Evolutionary conservation across 176 grass and related monocot genomes (phyloP).

Genomic region (Cymbopogon citratus): DNA sequence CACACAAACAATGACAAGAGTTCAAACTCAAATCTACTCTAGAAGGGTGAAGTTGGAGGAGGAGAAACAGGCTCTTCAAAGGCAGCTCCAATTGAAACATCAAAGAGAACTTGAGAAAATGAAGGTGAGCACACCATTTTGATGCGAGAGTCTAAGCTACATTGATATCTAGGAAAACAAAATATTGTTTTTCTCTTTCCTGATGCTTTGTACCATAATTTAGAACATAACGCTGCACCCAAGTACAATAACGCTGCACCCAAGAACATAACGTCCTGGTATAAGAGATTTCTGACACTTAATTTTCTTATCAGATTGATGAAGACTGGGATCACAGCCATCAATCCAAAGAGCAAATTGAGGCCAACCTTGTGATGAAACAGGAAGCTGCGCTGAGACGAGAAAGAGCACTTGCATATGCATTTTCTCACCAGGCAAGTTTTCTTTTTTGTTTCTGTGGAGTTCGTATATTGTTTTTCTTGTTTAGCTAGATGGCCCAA

Average conservation of each 20-base stretch:
- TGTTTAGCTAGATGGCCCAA: not conserved
- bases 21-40: conserved; percentile 76
- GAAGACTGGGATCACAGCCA: conserved; percentile 87
- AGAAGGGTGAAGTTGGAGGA: conserved; percentile 75
- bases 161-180: not conserved
- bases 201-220: too few relatives aligned
- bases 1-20: conserved; percentile 66
- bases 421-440: conserved; percentile 92
- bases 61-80: conserved; percentile 84
- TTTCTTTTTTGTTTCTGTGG: not conserved
- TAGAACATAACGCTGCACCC: too few relatives aligned
- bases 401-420: conserved; percentile 89
- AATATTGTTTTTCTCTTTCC: too few relatives aligned
- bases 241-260: not conserved
- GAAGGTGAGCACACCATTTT: conserved; percentile 47
- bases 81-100: conserved; percentile 66
- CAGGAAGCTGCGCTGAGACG: conserved; percentile 87
- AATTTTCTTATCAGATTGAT: conserved; percentile 44
- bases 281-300: not conserved
- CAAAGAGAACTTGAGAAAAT: conserved; percentile 75
- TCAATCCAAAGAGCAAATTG: conserved; percentile 80
- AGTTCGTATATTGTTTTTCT: not conserved
- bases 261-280: not conserved
- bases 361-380: conserved; percentile 58
- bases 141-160: not conserved